These are phyloP conservation scores for Lentinula novae-zelandiae DNA, from an alignment of 1,284 basidiomycete species.

Conservation along the genomic window DNA sequence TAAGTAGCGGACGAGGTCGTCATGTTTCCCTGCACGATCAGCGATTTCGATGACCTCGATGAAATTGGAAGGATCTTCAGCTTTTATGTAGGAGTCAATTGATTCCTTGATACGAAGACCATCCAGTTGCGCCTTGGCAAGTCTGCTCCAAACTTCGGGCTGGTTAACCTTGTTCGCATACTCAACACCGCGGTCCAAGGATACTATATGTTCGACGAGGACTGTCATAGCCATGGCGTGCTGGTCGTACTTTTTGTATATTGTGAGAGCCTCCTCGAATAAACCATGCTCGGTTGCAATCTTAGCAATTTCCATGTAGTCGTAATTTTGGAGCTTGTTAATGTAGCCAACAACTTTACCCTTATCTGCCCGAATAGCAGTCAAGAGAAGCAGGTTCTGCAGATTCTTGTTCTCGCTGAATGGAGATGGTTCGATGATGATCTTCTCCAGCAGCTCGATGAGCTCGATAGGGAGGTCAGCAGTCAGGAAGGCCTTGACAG, in stretches of 20 bases:
- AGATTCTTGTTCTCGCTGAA: slow-evolving; percentile 98
- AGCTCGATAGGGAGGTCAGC: slow-evolving; percentile 97
- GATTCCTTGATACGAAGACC: slow-evolving; percentile 98
- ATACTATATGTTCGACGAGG: slow-evolving; percentile 97
- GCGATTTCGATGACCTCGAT: slow-evolving; percentile 97
- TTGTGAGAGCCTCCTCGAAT: slow-evolving; percentile 95
- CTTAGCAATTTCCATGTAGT: slow-evolving; percentile 91
- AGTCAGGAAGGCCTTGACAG: slow-evolving; percentile 98
- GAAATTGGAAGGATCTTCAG: slow-evolving; percentile 95
- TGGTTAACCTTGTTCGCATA: slow-evolving; percentile 97
- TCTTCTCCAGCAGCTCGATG: slow-evolving; percentile 98
- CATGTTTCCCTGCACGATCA: slow-evolving; percentile 94
- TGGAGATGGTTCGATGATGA: slow-evolving; percentile 94
- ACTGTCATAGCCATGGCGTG: slow-evolving; percentile 96
- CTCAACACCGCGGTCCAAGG: slow-evolving; percentile 94
- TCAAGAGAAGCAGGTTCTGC: slow-evolving; percentile 93
- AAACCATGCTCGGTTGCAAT: slow-evolving; percentile 97
- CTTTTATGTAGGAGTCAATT: slow-evolving; percentile 99
- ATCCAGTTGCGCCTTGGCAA: slow-evolving; percentile 99
- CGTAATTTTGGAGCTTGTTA: slow-evolving; percentile 96
- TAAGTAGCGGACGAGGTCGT: slow-evolving; percentile 95
- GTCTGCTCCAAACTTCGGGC: slow-evolving; percentile 95
- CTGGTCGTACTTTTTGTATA: slow-evolving; percentile 94
- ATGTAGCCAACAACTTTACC: slow-evolving; percentile 99
- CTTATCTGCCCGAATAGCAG: slow-evolving; percentile 97